phyloP scores from a whole-genome alignment of 2,329 filamentous ascomycete species.

The Trichophyton rubrum region DNA sequence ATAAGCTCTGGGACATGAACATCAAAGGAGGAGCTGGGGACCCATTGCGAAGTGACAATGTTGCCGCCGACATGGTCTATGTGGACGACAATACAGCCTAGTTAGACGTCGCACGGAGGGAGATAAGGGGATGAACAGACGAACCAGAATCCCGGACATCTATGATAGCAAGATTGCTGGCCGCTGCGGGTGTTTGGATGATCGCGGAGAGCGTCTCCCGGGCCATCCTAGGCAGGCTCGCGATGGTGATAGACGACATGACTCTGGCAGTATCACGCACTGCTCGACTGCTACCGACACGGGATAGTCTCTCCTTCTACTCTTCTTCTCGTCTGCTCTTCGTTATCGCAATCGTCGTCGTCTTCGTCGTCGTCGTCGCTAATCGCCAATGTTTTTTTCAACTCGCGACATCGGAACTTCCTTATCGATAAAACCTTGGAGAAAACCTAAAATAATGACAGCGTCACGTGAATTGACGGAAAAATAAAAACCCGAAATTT shows the following conservation, averaged over 20 bases:
- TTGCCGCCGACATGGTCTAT: conserved; percentile 82
- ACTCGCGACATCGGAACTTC: neutral
- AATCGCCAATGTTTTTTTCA: no score
- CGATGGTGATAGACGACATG: conserved; percentile 48
- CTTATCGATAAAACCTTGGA: neutral
- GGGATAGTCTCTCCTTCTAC: neutral
- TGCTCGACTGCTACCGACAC: neutral
- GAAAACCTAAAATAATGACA: no score
- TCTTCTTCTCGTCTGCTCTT: no score
- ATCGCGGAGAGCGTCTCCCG: conserved; percentile 55
- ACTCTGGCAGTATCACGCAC: neutral
- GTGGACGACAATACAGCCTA: neutral
- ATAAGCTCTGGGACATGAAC: conserved; percentile 70
- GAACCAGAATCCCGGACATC: conserved; percentile 78
- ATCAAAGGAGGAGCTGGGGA: conserved; percentile 62
- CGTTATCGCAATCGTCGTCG: no score
- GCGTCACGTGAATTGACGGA: neutral
- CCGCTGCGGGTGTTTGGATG: conserved; percentile 41
- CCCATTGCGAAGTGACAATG: conserved; percentile 64
- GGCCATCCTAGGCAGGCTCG: conserved; percentile 53
- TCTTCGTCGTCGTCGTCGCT: no score
- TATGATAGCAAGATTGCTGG: conserved; percentile 54
- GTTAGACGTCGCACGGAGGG: neutral
- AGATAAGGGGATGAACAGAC: conserved; percentile 14
- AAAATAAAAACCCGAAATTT: neutral